Base-by-base conservation (phyloP, 176 grass and related monocot genomes). In the Paspalum vaginatum region DNA sequence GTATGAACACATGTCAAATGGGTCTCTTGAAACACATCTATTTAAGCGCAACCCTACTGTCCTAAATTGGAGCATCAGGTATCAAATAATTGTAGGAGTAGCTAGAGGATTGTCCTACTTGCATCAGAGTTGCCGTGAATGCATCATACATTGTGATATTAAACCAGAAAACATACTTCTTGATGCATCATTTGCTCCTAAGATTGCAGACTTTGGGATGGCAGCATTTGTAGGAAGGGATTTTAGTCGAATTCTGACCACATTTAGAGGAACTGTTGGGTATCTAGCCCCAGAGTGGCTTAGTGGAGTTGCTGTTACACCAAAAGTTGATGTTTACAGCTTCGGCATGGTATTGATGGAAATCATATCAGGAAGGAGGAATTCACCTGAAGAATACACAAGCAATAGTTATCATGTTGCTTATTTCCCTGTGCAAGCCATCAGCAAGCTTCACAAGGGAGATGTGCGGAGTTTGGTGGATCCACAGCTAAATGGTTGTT, bases 151-250 rank as follows among this genome's bases (percentile, higher is more conserved):
- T 8, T 94, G 86, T 16, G 88, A 94, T 63, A 82, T 91, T 57
- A 94, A 94, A 60, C 92, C 51, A 51, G 70, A 82, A 61, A 87
- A 87, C 17, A 76, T 87, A 61, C 71, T 87, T 13, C 71, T 87
- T 0, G 84, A 94, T 72, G 83, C 56, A 2, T 79, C 84, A 22
- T 81, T 94, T 63, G 45, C 26, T 42, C 83, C 86, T 5, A 91
- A 94, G 79, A 63, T 89, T 73, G 89, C 92, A 0, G 92, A 94
- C 43, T 94, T 94, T 55, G 92, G 92, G 12, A 76, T 94, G 79
- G 89, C 85, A 6, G 81, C 88, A 45, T 83, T 90, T 51, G 47
- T 93, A 4, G 72, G 85, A 6, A 53, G 91, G 9, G 68, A 93
- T 25, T 93, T 90, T 52, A 93, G 91, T 27, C 48, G 87, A 79